Conservation (phyloP, 2,329 filamentous ascomycete genomes). For the Aureobasidium subglaciale region DNA sequence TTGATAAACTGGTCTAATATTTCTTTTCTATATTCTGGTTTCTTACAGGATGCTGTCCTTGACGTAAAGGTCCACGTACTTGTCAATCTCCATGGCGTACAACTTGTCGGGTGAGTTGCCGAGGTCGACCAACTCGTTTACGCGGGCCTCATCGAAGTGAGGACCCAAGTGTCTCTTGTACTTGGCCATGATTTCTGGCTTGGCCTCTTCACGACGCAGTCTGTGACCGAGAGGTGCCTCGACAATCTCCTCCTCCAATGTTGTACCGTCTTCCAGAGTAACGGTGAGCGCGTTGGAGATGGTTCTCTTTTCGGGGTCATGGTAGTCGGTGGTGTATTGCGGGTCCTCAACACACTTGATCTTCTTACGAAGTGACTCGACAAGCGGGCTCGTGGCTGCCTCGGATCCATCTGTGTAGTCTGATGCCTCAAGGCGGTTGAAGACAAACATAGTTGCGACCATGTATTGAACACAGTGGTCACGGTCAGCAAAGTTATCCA, state of each 20-base stretch:
- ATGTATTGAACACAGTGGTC: slow-evolving; percentile 99
- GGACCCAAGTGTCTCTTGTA: slow-evolving; percentile 85
- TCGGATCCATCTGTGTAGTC: slow-evolving; percentile 93
- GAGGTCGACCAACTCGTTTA: slow-evolving; percentile 75
- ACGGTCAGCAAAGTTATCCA: slow-evolving; percentile 99
- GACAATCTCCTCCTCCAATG: slow-evolving; percentile 82
- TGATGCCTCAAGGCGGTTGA: slow-evolving; percentile 83
- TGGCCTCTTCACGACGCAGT: slow-evolving; percentile 86
- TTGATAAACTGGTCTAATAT: not conserved
- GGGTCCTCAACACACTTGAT: slow-evolving; percentile 96
- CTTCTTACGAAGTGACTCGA: slow-evolving; percentile 86
- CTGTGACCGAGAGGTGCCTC: slow-evolving; percentile 93
- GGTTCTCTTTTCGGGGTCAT: slow-evolving; percentile 84
- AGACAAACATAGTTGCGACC: slow-evolving; percentile 92
- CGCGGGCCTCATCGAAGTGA: slow-evolving; percentile 69
- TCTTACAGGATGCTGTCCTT: slow-evolving; percentile 39
- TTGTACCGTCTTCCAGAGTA: slow-evolving; percentile 86
- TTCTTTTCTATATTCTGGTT: not conserved
- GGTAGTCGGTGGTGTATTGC: slow-evolving; percentile 91
- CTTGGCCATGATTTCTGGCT: slow-evolving; percentile 93
- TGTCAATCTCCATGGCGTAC: slow-evolving; percentile 76
- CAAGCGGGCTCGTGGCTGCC: slow-evolving; percentile 79
- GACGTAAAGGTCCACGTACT: slow-evolving; percentile 84
- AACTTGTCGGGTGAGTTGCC: slow-evolving; percentile 68
- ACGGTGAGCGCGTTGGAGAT: slow-evolving; percentile 97